Evolutionary conservation across 2,329 filamentous ascomycete genomes (phyloP).

Genomic region (Fusarium liriodendri): DNA sequence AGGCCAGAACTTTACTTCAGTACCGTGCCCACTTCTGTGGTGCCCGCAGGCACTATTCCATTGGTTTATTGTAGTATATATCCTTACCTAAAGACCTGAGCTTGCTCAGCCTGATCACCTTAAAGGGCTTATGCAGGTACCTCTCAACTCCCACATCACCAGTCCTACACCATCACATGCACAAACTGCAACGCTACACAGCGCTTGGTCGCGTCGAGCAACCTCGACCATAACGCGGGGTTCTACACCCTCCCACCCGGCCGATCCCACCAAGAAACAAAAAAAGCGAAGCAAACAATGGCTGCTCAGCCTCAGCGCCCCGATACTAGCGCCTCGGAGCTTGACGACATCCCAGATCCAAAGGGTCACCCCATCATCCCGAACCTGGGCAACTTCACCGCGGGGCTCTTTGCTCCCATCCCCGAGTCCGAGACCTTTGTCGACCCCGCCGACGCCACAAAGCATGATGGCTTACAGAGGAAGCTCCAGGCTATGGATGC

Average conservation of each 20-base stretch:
- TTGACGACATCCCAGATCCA: slow-evolving; percentile 17
- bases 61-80: background rate
- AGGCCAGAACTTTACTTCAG: background rate
- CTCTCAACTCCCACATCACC: slow-evolving; percentile 9
- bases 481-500: slow-evolving; percentile 37
- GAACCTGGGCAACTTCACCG: slow-evolving; percentile 3
- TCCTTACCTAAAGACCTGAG: background rate
- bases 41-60: background rate
- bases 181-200: slow-evolving; percentile 12
- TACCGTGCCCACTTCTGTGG: background rate
- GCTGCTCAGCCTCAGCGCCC: slow-evolving; percentile 15
- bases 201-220: background rate
- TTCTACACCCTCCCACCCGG: background rate
- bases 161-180: slow-evolving; percentile 9
- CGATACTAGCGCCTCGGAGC: background rate
- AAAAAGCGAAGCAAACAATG: slow-evolving; percentile 8
- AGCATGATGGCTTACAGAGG: slow-evolving; percentile 30
- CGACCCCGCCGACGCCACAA: slow-evolving; percentile 9
- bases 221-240: background rate
- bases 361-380: slow-evolving; percentile 26
- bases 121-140: background rate
- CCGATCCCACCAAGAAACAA: background rate
- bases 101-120: background rate
- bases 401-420: slow-evolving; percentile 50
- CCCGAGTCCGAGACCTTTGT: slow-evolving; percentile 6